phyloP scores from a whole-genome alignment of 768 basidiomycete species.

The Mycena galopus region DNA sequence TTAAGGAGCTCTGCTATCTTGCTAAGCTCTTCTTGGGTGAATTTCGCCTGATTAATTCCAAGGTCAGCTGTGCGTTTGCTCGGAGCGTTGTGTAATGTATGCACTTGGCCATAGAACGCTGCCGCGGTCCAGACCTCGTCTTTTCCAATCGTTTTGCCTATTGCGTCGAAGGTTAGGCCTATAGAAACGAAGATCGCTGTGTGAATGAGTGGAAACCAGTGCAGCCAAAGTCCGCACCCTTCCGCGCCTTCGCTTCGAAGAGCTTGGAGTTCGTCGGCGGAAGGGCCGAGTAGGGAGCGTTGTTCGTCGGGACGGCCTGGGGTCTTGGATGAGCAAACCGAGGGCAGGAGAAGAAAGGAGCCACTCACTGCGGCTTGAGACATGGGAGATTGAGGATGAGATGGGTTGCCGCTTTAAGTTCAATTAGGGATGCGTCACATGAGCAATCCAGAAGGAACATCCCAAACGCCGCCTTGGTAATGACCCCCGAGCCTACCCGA shows the following conservation, averaged over 20 bases:
- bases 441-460: too few species aligned
- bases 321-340: background rate
- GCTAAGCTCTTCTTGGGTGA: conserved; percentile 69
- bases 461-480: too few species aligned
- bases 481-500: background rate
- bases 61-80: background rate
- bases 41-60: conserved; percentile 69
- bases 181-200: background rate
- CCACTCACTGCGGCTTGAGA: conserved; percentile 52
- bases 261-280: conserved; percentile 63
- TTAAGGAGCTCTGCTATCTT: conserved; percentile 65
- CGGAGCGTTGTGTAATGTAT: conserved; percentile 29
- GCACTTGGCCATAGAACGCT: conserved; percentile 84
- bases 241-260: conserved; percentile 76
- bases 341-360: background rate
- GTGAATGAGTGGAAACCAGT: too few species aligned
- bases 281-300: conserved; percentile 61
- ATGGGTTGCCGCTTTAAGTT: background rate
- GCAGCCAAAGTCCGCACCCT: conserved; percentile 54
- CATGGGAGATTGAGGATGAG: conserved; percentile 44
- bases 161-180: conserved; percentile 79
- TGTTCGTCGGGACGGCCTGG: conserved; percentile 59
- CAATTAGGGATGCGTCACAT: background rate
- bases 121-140: conserved; percentile 90
- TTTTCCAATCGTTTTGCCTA: conserved; percentile 73